These are phyloP conservation scores for Neophaeococcomyces mojaviensis DNA, from an alignment of 2,329 filamentous ascomycete species.

Conservation along the genomic window DNA sequence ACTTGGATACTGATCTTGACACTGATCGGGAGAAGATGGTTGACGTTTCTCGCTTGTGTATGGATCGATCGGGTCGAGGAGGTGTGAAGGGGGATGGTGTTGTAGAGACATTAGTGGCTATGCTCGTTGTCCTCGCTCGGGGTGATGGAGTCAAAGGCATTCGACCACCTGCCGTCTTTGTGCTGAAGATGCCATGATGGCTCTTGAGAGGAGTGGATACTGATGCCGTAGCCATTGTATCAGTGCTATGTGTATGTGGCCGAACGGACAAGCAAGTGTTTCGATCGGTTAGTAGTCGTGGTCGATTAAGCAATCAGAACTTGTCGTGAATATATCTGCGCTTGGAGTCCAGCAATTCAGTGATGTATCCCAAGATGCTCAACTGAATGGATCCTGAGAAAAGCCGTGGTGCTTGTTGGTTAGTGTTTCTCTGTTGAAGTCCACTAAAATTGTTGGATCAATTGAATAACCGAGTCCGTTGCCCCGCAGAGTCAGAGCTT, in stretches of 20 bases:
- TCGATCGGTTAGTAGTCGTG: conserved; percentile 35
- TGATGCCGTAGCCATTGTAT: conserved; percentile 67
- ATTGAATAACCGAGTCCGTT: conserved; percentile 27
- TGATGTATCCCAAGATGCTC: conserved; percentile 29
- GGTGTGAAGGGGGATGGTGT: conserved; percentile 73
- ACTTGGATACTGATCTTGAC: conserved; percentile 46
- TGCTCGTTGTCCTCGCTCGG: conserved; percentile 49
- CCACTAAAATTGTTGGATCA: conserved; percentile 27
- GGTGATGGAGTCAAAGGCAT: conserved; percentile 93
- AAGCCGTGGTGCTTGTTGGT: conserved; percentile 23
- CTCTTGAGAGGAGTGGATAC: conserved; percentile 92
- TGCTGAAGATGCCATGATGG: conserved; percentile 85
- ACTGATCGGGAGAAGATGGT: conserved; percentile 67
- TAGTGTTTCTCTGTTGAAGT: conserved; percentile 25
- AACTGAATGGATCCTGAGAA: conserved; percentile 33
- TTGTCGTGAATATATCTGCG: conserved; percentile 25
- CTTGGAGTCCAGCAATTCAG: conserved; percentile 26
- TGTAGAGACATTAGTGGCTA: conserved; percentile 38
- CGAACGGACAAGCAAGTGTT: conserved; percentile 45
- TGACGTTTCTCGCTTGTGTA: conserved; percentile 72
- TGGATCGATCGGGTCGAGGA: conserved; percentile 58
- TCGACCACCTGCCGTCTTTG: conserved; percentile 86
- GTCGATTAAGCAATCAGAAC: conserved; percentile 30
- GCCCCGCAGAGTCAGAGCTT: conserved; percentile 23
- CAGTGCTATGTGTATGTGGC: conserved; percentile 27